These are phyloP conservation scores for Dictyostelium brefeldianum DNA, from an alignment of 78 protist species.

Conservation along the genomic window DNA sequence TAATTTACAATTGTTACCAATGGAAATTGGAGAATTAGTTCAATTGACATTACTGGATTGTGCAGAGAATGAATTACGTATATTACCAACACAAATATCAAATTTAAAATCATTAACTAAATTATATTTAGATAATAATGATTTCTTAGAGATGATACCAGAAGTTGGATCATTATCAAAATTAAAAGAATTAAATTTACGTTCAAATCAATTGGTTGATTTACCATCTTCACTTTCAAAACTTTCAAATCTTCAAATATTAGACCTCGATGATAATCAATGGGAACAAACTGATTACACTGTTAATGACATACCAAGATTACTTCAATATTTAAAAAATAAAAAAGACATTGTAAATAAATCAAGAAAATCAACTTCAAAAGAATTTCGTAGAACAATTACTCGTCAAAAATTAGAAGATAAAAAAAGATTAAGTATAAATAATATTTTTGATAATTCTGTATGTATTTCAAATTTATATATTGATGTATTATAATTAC, in stretches of 20 bases:
- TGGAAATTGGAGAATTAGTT: slow-evolving; percentile 61
- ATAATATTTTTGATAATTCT: slow-evolving; percentile 28
- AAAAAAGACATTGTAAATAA: slow-evolving; percentile 68
- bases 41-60: slow-evolving; percentile 50
- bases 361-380: slow-evolving; percentile 62
- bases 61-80: slow-evolving; percentile 75
- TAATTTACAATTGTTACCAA: slow-evolving; percentile 37
- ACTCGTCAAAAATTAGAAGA: slow-evolving; percentile 57
- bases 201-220: slow-evolving; percentile 77
- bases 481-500: background rate
- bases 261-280: slow-evolving; percentile 80
- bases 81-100: slow-evolving; percentile 41
- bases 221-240: slow-evolving; percentile 52
- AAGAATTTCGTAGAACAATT: slow-evolving; percentile 53
- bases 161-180: slow-evolving; percentile 24
- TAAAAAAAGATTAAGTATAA: slow-evolving; percentile 51
- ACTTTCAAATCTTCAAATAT: slow-evolving; percentile 11
- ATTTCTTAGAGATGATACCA: slow-evolving; percentile 65
- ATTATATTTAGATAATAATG: slow-evolving; percentile 83
- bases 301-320: slow-evolving; percentile 23
- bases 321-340: slow-evolving; percentile 42
- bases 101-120: slow-evolving; percentile 35
- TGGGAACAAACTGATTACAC: slow-evolving; percentile 62
- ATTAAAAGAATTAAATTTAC: slow-evolving; percentile 76
- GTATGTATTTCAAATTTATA: slow-evolving; percentile 19